Base-by-base conservation (phyloP, 73 alveolate species). In the Loxodes magnus region DNA sequence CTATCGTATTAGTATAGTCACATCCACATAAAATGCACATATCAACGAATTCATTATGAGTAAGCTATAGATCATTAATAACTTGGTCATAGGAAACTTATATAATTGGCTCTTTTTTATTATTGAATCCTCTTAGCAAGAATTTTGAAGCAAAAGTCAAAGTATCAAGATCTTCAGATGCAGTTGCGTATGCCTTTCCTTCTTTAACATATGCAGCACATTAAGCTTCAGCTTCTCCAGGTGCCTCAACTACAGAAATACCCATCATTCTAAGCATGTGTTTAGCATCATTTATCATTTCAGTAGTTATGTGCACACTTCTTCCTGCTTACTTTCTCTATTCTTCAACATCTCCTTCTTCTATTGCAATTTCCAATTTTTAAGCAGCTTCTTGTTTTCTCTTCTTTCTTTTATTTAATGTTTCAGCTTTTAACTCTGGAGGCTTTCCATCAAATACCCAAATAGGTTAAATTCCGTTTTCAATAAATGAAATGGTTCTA, bases 391-490 rank as follows among this genome's bases (percentile, higher is more conserved):
- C 80, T 12, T 73, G 83, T 48, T 87, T 88, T 24, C 55, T 53
- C 56, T 66, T 71, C 56, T 82, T 59, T 71, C 94, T 82, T 49
- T 69, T 81, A 12, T 71, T 64, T 15, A 82, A 42, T 50, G 51
- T 89, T 29, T 80, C 82, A 26, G 68, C 20, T 60, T 92, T 92
- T 43, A 92, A 79, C 25, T 56, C 77, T 0, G 99, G 99, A 3
- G 97, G 99, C 51, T 80, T 85, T 0, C 99, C 99, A 65, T 92
- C 97, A 51, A 92, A 92, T 1, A 92, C 99, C 97, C 97, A 92
- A 24, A 84, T 71, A 4, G 97, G 99, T 56, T 90, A 71, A 0
- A 92, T 69, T 4, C 97, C 97, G 54, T 88, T 71, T 56, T 92
- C 99, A 77, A 92, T 62, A 23, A 88, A 58, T 74, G 59, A 41